These are phyloP conservation scores for Kodamaea anthophila DNA, from an alignment of 1,139 yeast species.

Conservation along the genomic window DNA sequence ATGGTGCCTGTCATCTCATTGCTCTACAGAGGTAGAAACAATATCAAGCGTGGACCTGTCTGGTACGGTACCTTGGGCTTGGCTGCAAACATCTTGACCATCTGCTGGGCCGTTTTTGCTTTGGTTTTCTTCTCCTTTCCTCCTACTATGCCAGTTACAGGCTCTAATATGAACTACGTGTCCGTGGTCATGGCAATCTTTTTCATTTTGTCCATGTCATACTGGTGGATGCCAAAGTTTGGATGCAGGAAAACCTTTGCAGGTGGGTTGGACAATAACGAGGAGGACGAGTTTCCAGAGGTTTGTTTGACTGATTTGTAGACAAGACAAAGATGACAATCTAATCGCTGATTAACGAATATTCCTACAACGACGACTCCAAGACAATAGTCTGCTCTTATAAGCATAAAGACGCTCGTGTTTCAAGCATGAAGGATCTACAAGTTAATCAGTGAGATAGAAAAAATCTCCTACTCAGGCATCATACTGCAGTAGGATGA, in stretches of 20 bases:
- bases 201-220: constrained; percentile 45
- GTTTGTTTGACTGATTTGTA: constrained; percentile 27
- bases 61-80: constrained; percentile 55
- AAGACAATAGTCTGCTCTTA: no score
- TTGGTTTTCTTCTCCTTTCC: constrained; percentile 66
- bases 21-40: constrained; percentile 51
- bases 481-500: no score
- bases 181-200: constrained; percentile 58
- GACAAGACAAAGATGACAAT: constrained; percentile 1
- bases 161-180: constrained; percentile 64
- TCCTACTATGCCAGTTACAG: constrained; percentile 55
- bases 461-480: no score
- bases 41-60: constrained; percentile 61
- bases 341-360: no score
- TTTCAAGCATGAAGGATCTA: no score
- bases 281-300: constrained; percentile 43
- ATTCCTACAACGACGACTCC: no score
- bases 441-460: no score
- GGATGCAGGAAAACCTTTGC: constrained; percentile 38
- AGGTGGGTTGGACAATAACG: constrained; percentile 38
- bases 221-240: constrained; percentile 51
- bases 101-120: constrained; percentile 56
- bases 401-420: no score
- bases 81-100: constrained; percentile 47
- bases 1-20: constrained; percentile 44